Evolutionary conservation across 495 filamentous ascomycete species (phyloP).

Genomic region (Aspergillus taichungensis): DNA sequence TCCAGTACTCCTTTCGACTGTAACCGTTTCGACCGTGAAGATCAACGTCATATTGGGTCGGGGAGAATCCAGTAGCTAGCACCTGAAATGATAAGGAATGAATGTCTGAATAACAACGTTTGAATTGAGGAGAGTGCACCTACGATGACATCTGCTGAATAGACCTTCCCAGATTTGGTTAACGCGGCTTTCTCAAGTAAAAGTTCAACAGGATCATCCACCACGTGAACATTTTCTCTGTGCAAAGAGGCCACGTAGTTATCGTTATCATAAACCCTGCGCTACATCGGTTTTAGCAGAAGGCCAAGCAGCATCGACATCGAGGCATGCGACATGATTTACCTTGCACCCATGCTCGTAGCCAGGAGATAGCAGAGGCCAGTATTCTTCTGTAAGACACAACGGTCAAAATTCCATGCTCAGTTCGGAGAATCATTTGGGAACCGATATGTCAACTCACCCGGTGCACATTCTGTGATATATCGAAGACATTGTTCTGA

Average conservation of each 20-base stretch:
- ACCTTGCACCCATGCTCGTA: background rate
- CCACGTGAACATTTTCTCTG: conserved; percentile 7
- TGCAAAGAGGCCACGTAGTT: conserved; percentile 7
- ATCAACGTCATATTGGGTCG: conserved; percentile 4
- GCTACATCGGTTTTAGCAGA: conserved; percentile 1
- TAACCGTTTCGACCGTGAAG: background rate
- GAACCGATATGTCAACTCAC: background rate
- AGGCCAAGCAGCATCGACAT: too few relatives aligned
- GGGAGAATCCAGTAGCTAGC: conserved; percentile 9
- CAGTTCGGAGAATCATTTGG: too few relatives aligned
- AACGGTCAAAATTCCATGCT: too few relatives aligned
- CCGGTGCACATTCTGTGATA: background rate
- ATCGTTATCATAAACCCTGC: conserved; percentile 9
- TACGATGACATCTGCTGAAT: conserved; percentile 13
- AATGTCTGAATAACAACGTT: too few relatives aligned
- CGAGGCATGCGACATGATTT: too few relatives aligned
- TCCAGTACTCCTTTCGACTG: conserved; percentile 2
- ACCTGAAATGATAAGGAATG: too few relatives aligned
- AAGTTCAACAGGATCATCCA: conserved; percentile 7
- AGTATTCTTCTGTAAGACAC: background rate
- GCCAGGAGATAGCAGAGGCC: background rate
- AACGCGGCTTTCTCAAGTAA: conserved; percentile 3
- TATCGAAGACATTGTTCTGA: background rate
- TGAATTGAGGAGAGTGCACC: background rate
- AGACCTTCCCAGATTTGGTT: conserved; percentile 6